A percentile compares a stretch with the other conserved stretches of the same genome.
These are phyloP conservation scores for Colletotrichum tropicale DNA, from an alignment of 2,329 filamentous ascomycete genomes.

Conservation along the genomic window DNA sequence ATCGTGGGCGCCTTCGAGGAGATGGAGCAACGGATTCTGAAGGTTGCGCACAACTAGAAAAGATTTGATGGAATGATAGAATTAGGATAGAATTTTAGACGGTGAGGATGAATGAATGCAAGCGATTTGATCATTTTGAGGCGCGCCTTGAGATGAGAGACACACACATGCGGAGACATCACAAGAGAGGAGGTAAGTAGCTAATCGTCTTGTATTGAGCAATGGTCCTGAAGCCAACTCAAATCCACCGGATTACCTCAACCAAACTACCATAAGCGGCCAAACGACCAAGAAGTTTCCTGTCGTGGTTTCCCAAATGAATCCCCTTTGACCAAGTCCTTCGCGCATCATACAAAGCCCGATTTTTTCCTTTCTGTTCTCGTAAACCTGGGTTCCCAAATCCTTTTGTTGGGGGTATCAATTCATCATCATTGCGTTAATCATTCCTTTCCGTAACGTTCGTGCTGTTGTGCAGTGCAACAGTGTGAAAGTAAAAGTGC, in stretches of 20 bases:
- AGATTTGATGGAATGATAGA: not conserved
- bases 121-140: not conserved
- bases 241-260: not conserved
- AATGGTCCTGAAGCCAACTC: not conserved
- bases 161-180: not conserved
- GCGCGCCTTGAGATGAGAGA: not conserved
- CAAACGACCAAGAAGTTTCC: not conserved
- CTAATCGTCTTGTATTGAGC: not conserved
- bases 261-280: not conserved
- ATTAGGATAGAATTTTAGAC: not conserved
- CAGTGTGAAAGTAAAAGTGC: not conserved
- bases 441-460: not conserved
- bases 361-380: not conserved
- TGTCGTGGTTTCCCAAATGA: not conserved
- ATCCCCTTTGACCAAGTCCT: not conserved
- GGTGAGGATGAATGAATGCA: not conserved
- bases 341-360: not conserved
- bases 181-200: not conserved
- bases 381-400: not conserved
- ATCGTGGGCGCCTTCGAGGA: constrained; percentile 77
- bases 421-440: not conserved
- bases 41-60: constrained; percentile 35
- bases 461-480: not conserved
- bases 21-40: constrained; percentile 73
- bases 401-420: not conserved